Conservation (phyloP, 108 stramenopile species). For the Cyclotella sp. region DNA sequence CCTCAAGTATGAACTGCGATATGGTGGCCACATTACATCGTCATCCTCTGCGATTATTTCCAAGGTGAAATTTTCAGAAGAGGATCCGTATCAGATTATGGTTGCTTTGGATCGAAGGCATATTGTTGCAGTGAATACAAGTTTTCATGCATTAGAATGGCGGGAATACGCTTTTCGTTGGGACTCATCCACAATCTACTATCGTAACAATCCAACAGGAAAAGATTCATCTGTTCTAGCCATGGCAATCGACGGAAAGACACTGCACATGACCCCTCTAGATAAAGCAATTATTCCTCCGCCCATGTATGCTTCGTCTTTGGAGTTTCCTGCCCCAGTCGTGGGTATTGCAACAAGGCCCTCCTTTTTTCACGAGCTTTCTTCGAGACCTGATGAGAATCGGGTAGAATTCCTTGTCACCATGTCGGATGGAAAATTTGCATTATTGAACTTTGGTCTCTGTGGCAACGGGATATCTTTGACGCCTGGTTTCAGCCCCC, state of each 20-base stretch:
- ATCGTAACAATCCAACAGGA: slow-evolving; percentile 12
- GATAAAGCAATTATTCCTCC: slow-evolving; percentile 84
- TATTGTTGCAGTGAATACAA: not conserved
- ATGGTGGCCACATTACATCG: slow-evolving; percentile 25
- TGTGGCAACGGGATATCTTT: slow-evolving; percentile 4
- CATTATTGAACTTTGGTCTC: slow-evolving; percentile 34
- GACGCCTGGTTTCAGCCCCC: slow-evolving; percentile 39
- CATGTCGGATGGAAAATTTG: slow-evolving; percentile 59
- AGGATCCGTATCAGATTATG: slow-evolving; percentile 61
- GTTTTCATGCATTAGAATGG: slow-evolving; percentile 34
- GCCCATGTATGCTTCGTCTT: slow-evolving; percentile 77
- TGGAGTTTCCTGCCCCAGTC: slow-evolving; percentile 60
- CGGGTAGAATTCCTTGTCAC: slow-evolving; percentile 33
- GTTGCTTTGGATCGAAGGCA: slow-evolving; percentile 36
- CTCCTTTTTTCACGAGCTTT: slow-evolving; percentile 32
- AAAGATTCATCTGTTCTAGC: slow-evolving; percentile 64
- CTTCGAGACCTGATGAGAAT: not conserved
- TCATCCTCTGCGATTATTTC: slow-evolving; percentile 33
- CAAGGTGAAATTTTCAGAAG: slow-evolving; percentile 57
- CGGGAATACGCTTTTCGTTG: slow-evolving; percentile 76
- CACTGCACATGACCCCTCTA: slow-evolving; percentile 76
- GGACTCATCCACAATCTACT: slow-evolving; percentile 71
- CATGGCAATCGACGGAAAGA: slow-evolving; percentile 72
- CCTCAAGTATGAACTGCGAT: slow-evolving; percentile 80
- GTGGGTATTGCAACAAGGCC: slow-evolving; percentile 51